These are phyloP conservation scores for Pyracantha coccinea DNA, from an alignment of 331 rosid genomes.

Conservation along the genomic window DNA sequence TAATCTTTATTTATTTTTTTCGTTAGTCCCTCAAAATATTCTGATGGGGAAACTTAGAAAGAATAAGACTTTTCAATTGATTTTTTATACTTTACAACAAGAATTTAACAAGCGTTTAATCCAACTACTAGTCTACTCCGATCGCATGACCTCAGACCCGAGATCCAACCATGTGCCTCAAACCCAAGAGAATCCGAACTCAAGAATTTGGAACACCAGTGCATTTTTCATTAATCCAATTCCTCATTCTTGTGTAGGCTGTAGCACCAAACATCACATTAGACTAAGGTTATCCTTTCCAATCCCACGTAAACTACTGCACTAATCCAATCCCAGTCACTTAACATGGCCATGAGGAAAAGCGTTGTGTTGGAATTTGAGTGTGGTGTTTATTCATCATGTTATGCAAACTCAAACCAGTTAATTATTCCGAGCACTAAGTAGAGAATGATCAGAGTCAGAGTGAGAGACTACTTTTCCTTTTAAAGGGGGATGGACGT, in stretches of 20 bases:
- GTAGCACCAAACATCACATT: neutral
- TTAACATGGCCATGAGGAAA: neutral
- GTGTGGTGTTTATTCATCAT: slow-evolving; percentile 14
- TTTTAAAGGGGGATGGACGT: slow-evolving; percentile 24
- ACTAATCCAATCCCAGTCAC: neutral
- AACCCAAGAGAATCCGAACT: neutral
- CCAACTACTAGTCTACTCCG: neutral
- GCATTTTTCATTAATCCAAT: neutral
- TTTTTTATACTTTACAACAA: neutral
- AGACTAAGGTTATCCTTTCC: neutral
- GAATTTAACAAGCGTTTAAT: too few relatives aligned
- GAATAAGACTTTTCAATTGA: neutral
- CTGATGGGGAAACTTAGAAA: neutral
- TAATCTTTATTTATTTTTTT: slow-evolving; percentile 5
- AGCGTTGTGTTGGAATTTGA: slow-evolving; percentile 7
- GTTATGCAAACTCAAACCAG: slow-evolving; percentile 17
- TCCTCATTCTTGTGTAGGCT: neutral
- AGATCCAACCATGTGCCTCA: neutral
- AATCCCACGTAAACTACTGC: neutral
- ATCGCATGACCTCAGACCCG: neutral
- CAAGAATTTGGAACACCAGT: neutral
- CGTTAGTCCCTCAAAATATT: slow-evolving; percentile 16
- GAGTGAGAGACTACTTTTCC: slow-evolving; percentile 23
- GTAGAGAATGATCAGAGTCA: slow-evolving; percentile 30
- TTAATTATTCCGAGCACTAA: slow-evolving; percentile 32